A percentile compares a stretch with the other conserved stretches of the same genome.
These are phyloP conservation scores for Ricinus communis DNA, from an alignment of 345 rosid species.

Conservation along the genomic window DNA sequence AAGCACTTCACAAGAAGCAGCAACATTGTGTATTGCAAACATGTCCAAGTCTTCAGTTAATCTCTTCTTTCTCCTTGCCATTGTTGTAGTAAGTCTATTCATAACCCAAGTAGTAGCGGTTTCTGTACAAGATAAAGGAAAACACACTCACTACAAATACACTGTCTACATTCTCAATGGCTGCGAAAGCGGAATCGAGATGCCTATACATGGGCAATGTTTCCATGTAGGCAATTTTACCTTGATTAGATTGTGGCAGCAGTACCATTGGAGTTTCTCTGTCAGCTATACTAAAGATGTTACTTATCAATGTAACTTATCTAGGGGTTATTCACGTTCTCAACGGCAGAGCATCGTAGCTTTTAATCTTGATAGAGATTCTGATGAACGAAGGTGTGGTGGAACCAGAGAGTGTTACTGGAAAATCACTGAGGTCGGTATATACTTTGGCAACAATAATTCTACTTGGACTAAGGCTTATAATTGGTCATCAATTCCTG, in stretches of 20 bases:
- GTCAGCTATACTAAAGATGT: not conserved
- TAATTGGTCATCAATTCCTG: not conserved
- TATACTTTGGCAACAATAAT: not conserved
- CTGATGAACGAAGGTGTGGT: not conserved
- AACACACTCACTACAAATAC: not conserved
- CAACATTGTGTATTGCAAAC: not conserved
- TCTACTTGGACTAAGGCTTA: not conserved
- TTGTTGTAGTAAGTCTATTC: not conserved
- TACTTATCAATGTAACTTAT: not conserved
- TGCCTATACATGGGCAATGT: not conserved
- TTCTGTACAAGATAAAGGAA: too few relatives aligned
- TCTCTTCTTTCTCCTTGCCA: not conserved
- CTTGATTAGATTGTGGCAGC: not conserved
- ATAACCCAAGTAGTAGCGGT: not conserved
- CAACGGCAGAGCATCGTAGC: not conserved
- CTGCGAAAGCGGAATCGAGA: not conserved
- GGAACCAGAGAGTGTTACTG: not conserved
- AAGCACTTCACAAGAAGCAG: too few relatives aligned
- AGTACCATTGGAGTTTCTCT: not conserved
- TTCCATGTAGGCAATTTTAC: not conserved
- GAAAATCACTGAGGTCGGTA: slow-evolving; percentile 2
- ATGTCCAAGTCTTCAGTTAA: not conserved
- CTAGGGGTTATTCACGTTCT: not conserved
- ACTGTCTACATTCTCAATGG: not conserved
- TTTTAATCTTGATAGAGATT: not conserved